Conservation (phyloP, 2,329 filamentous ascomycete genomes). For the Diaporthe sp. region DNA sequence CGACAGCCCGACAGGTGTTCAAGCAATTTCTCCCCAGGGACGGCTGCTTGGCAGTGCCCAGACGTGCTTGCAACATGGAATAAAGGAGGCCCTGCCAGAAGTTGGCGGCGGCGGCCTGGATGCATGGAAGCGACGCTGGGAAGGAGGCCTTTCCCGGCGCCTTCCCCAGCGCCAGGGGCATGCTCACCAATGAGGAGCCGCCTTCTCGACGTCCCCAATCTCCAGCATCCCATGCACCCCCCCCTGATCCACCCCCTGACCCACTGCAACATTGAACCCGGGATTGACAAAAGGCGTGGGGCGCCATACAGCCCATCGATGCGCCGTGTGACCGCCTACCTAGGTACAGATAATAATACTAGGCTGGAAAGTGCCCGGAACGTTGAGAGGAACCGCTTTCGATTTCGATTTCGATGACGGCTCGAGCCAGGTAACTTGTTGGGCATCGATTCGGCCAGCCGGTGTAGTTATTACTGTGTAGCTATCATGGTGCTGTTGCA, state of each 20-base stretch:
- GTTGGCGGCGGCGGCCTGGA: constrained; percentile 29
- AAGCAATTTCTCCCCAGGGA: constrained; percentile 32
- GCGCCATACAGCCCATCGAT: constrained; percentile 10
- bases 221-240: constrained; percentile 33
- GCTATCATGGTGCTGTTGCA: neutral
- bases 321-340: constrained; percentile 18
- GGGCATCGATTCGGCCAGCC: neutral
- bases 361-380: neutral
- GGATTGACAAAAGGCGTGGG: constrained; percentile 19
- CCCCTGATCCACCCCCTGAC: constrained; percentile 38
- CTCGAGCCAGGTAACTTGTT: neutral
- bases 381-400: constrained; percentile 10
- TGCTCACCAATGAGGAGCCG: constrained; percentile 22
- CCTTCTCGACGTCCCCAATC: constrained; percentile 27
- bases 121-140: constrained; percentile 30
- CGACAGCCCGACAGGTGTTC: constrained; percentile 4
- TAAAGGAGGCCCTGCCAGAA: constrained; percentile 31
- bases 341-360: neutral
- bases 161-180: constrained; percentile 18
- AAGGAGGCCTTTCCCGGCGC: constrained; percentile 30
- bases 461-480: neutral
- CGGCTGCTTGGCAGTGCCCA: constrained; percentile 25
- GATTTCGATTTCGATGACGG: constrained; percentile 12
- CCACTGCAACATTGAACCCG: constrained; percentile 32
- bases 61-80: constrained; percentile 23